Conservation (phyloP, 164 flowering plant species). For the Paratinospora sagittata region DNA sequence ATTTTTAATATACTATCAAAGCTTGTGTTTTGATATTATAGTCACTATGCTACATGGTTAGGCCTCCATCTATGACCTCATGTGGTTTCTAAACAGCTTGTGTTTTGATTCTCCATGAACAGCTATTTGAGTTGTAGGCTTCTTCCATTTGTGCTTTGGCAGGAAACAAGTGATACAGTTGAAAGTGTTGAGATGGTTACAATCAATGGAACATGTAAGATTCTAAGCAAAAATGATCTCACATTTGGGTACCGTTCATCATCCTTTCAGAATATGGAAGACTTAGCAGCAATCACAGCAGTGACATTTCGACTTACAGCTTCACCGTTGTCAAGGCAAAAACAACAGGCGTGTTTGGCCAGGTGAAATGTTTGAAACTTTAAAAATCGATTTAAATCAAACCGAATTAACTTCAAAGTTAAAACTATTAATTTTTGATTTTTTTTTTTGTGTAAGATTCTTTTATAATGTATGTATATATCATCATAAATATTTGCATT, state of each 20-base stretch:
- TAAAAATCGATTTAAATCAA: too few species aligned
- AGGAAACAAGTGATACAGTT: slow-evolving; percentile 36
- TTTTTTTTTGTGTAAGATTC: too few species aligned
- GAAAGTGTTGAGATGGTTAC: slow-evolving; percentile 37
- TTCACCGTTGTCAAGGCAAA: slow-evolving; percentile 24
- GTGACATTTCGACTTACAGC: slow-evolving; percentile 38
- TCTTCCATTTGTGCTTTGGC: slow-evolving; percentile 4
- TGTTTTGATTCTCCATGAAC: not conserved
- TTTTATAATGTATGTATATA: too few species aligned
- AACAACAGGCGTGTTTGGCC: slow-evolving; percentile 24
- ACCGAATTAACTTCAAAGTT: too few species aligned
- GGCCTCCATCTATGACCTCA: too few species aligned
- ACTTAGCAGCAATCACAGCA: slow-evolving; percentile 40
- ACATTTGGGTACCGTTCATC: slow-evolving; percentile 40
- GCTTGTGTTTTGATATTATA: too few species aligned
- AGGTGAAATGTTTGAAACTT: slow-evolving; percentile 22
- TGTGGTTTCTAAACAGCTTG: too few species aligned
- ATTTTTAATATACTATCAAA: too few species aligned
- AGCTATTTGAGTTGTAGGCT: not conserved
- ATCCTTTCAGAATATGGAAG: slow-evolving; percentile 37
- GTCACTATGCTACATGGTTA: too few species aligned
- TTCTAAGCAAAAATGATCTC: slow-evolving; percentile 27
- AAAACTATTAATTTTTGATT: too few species aligned
- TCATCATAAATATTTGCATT: too few species aligned
- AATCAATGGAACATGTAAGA: slow-evolving; percentile 25